phyloP scores from a whole-genome alignment of 306 rosid species.

The Rosa rugosa region DNA sequence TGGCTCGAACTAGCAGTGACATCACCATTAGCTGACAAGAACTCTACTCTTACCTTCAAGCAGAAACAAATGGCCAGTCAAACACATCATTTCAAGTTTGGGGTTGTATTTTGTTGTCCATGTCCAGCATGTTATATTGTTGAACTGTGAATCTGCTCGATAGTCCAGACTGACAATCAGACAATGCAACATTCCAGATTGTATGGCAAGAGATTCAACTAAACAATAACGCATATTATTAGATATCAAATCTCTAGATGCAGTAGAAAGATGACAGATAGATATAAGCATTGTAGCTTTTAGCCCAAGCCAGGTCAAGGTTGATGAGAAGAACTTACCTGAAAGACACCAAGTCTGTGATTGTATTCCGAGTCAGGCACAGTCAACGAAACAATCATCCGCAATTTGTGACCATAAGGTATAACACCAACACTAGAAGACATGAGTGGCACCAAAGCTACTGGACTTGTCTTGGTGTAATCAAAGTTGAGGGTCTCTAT shows the following conservation, averaged over 20 bases:
- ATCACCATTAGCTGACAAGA: slow-evolving; percentile 27
- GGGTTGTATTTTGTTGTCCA: not conserved
- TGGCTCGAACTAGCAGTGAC: slow-evolving; percentile 25
- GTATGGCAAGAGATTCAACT: not conserved
- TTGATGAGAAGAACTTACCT: slow-evolving; percentile 20
- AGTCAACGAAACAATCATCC: slow-evolving; percentile 28
- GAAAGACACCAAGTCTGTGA: slow-evolving; percentile 27
- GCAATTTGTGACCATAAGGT: slow-evolving; percentile 29
- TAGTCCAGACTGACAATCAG: not conserved
- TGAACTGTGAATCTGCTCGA: not conserved
- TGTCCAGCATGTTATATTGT: not conserved
- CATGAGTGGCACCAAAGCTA: slow-evolving; percentile 26
- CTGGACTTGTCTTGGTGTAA: slow-evolving; percentile 30
- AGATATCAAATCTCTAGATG: not conserved
- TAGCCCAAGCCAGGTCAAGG: not conserved
- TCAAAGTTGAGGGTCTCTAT: slow-evolving; percentile 27
- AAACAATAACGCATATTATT: not conserved
- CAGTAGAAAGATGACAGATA: not conserved
- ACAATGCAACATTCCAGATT: not conserved
- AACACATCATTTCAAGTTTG: not conserved
- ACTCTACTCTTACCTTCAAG: slow-evolving; percentile 30
- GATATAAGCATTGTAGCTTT: not conserved
- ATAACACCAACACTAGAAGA: slow-evolving; percentile 5
- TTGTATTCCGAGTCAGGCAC: slow-evolving; percentile 29
- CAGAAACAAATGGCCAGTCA: slow-evolving; percentile 11